Conservation (phyloP, 2,329 filamentous ascomycete genomes). For the Fusarium subglutinans region DNA sequence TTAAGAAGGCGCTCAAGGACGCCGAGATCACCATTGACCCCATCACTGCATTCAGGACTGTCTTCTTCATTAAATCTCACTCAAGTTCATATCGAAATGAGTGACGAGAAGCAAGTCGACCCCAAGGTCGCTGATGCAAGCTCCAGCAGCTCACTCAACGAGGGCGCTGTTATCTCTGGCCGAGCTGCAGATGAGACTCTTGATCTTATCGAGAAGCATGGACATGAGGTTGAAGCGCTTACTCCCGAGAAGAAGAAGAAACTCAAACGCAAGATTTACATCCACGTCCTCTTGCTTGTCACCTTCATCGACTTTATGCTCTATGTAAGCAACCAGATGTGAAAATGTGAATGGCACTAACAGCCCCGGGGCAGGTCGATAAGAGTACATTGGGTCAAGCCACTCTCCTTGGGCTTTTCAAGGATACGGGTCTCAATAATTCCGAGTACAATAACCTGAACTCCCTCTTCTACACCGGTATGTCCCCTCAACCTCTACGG, state of each 20-base stretch:
- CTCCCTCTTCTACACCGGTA: neutral
- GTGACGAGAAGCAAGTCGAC: neutral
- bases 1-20: neutral
- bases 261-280: slow-evolving; percentile 2
- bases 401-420: neutral
- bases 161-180: neutral
- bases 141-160: neutral
- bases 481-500: neutral
- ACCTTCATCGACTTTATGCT: slow-evolving; percentile 3
- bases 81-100: neutral
- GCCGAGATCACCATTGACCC: neutral
- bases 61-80: no score
- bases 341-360: neutral
- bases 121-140: neutral
- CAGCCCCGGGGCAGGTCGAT: neutral
- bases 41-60: no score
- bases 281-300: neutral
- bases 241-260: neutral
- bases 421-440: neutral
- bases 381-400: neutral
- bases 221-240: neutral
- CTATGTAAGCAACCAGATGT: neutral
- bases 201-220: neutral
- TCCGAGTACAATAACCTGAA: slow-evolving; percentile 4
- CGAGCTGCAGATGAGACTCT: neutral